Conservation (phyloP, 257 asterid genomes). For the Jaltomata sinuosa region DNA sequence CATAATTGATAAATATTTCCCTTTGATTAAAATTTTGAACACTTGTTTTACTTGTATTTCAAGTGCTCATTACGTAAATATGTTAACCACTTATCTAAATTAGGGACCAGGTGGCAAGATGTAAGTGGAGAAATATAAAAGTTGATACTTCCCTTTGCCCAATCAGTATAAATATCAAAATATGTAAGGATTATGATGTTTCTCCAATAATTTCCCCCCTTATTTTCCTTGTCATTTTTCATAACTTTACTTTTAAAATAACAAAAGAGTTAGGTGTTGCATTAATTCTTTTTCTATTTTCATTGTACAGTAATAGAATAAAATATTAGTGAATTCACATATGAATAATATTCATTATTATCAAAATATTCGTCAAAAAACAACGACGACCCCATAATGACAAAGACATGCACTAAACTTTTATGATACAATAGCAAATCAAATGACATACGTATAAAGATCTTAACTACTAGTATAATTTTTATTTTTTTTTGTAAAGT, state of each 20-base stretch:
- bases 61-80: too few relatives aligned
- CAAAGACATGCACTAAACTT: background rate
- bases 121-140: background rate
- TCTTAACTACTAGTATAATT: too few relatives aligned
- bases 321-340: background rate
- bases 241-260: background rate
- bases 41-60: too few relatives aligned
- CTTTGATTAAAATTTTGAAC: too few relatives aligned
- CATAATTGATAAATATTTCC: too few relatives aligned
- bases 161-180: background rate
- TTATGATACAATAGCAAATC: background rate
- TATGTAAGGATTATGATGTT: background rate
- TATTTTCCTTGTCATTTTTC: background rate
- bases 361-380: background rate
- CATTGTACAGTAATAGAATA: background rate
- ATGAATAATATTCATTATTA: background rate
- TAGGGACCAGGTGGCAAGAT: background rate
- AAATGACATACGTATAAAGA: background rate
- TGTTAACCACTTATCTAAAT: too few relatives aligned
- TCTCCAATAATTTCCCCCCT: background rate
- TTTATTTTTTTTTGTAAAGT: too few relatives aligned
- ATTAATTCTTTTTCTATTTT: background rate
- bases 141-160: background rate
- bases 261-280: background rate
- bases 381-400: background rate